A percentile compares a stretch with the other conserved stretches of the same genome.
Evolutionary conservation across 805 yeast genomes (phyloP).

Genomic region (Wickerhamiella sergipiensis): DNA sequence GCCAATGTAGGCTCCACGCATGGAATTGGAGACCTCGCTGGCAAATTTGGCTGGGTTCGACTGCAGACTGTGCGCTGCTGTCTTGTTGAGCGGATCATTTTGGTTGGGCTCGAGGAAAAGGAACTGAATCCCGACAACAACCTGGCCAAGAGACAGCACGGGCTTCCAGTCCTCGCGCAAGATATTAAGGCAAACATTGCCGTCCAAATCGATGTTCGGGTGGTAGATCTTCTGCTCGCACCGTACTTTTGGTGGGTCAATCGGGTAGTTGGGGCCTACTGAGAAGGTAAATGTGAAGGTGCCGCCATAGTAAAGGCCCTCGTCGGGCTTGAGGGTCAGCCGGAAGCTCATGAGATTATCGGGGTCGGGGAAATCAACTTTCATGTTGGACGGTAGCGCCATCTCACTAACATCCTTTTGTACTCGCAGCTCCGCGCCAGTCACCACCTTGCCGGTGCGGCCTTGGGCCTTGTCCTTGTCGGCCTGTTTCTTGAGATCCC

Average conservation of each 20-base stretch:
- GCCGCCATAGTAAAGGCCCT: conserved; percentile 63
- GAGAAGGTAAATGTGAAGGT: conserved; percentile 52
- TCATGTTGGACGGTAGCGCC: conserved; percentile 45
- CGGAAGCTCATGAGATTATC: conserved; percentile 48
- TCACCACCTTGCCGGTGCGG: conserved; percentile 23
- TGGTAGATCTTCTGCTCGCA: conserved; percentile 68
- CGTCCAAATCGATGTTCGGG: conserved; percentile 83
- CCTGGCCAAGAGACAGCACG: conserved; percentile 65
- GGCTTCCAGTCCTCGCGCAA: conserved; percentile 96
- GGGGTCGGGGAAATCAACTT: conserved; percentile 37
- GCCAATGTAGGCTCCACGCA: conserved; percentile 60
- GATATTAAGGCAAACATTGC: conserved; percentile 84
- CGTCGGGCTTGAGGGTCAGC: conserved; percentile 47
- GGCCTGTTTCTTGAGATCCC: conserved; percentile 45
- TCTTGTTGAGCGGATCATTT: conserved; percentile 82
- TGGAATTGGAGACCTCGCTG: conserved; percentile 42
- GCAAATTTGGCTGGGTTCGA: conserved; percentile 34
- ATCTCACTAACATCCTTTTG: conserved; percentile 64
- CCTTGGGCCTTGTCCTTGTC: conserved; percentile 30
- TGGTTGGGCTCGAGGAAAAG: conserved; percentile 84
- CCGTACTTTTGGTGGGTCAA: conserved; percentile 78
- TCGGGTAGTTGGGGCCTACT: conserved; percentile 67
- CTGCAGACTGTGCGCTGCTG: conserved; percentile 54
- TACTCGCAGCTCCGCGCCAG: conserved; percentile 61
- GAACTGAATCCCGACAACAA: conserved; percentile 73